Evolutionary conservation across 352 stramenopile species (phyloP), one percentile per base, ranked within the genome.

Genomic region (Phytophthora litchii): DNA sequence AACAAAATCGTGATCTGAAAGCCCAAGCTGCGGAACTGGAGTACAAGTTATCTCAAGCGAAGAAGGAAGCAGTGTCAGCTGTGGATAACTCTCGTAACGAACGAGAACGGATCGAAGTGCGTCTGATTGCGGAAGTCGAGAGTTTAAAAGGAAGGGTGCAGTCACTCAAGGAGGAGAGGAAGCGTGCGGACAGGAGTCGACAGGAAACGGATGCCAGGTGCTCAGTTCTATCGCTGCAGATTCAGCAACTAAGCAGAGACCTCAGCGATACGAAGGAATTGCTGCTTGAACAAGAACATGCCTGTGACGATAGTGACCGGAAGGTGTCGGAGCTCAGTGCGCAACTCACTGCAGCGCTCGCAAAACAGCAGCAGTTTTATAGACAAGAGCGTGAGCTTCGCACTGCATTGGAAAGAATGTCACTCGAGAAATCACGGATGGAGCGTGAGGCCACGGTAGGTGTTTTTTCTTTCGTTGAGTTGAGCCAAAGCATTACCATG

Each of bases 351-450:
- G 63, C 82, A n/a, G 72, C 80, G 7, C 50, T 92, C 8, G 87
- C 83, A 11, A 91, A 87, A 37, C 83, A 92, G 34, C 80, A 92
- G 25, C 80, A 89, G 20, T 79, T 88, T 29, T 86, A 89, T 37
- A 69, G 80, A 14, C 78, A 89, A 57, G 83, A 92, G 37, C 77
- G 82, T 9, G 80, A 92, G 31, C 60, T 91, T 45, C 68, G 79
- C 20, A 84, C 75, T 12, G 49, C 79, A 5, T 40, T 89, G 14
- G 83, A 92, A 32, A 60, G 79, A 19, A 62, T 81, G 54, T 83
- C 75, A 23, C 60, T 92, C 3, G 83, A 91, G 37, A 83, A 83
- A 53, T 74, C 79, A 41, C 64, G 83, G 6, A 71, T 89, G 35
- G 79, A 92, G 52, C 74, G 83, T 21, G 83, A 92, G 46, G 62